Evolutionary conservation across 495 filamentous ascomycete genomes (phyloP).

Genomic region (Neurospora sp.): DNA sequence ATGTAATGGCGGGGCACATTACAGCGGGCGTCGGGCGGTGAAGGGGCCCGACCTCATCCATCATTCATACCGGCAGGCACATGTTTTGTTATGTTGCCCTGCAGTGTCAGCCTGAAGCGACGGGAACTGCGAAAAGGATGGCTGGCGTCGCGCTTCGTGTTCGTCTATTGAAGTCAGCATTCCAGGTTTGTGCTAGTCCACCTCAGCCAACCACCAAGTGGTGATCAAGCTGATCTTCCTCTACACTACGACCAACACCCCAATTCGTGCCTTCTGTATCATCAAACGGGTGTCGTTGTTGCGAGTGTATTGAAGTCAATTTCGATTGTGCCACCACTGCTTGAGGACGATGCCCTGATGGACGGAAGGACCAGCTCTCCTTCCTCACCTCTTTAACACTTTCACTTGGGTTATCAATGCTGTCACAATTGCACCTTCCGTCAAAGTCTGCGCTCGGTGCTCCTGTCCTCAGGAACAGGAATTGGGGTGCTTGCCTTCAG

Average conservation of each 20-base stretch:
- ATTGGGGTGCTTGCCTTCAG: background rate
- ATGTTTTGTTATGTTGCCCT: background rate
- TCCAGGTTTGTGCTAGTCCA: background rate
- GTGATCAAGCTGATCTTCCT: background rate
- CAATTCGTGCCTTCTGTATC: background rate
- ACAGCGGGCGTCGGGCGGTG: background rate
- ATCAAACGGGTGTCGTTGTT: background rate
- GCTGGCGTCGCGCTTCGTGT: background rate
- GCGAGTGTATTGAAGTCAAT: background rate
- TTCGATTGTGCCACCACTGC: background rate
- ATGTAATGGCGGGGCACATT: conserved; percentile 13
- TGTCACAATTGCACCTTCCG: background rate
- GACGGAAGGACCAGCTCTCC: background rate
- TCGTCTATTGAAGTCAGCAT: background rate
- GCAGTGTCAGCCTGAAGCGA: background rate
- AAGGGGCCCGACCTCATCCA: background rate
- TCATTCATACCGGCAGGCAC: background rate
- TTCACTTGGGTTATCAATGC: background rate
- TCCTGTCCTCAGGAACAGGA: background rate
- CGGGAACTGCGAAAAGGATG: background rate
- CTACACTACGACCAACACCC: background rate
- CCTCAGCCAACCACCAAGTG: background rate
- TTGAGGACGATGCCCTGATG: background rate
- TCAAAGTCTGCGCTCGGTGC: background rate
- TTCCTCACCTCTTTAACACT: background rate